These are phyloP conservation scores for Eutrema yunnanense DNA, from an alignment of 345 rosid genomes.

Conservation along the genomic window DNA sequence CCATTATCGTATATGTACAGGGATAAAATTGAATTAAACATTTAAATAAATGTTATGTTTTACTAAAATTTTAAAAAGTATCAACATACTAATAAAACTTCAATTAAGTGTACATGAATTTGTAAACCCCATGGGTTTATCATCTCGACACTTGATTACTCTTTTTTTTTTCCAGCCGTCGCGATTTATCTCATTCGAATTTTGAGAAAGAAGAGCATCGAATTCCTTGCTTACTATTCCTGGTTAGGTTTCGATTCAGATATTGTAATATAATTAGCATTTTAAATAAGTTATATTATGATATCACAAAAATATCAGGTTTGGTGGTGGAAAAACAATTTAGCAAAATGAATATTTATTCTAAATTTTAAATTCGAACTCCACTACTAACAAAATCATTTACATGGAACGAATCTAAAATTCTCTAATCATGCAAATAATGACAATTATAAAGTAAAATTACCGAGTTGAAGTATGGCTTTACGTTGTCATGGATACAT, in stretches of 20 bases:
- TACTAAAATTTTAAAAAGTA: too few relatives aligned
- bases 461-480: not conserved
- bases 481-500: not conserved
- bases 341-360: not conserved
- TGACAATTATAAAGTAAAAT: not conserved
- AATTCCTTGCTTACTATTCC: slow-evolving; percentile 4
- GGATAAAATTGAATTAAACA: too few relatives aligned
- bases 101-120: too few relatives aligned
- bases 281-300: not conserved
- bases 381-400: not conserved
- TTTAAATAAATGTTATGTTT: too few relatives aligned
- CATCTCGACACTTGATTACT: not conserved
- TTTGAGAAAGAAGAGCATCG: slow-evolving; percentile 6
- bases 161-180: not conserved
- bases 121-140: not conserved
- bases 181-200: slow-evolving; percentile 5
- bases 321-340: not conserved
- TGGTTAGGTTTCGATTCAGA: not conserved
- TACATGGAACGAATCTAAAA: too few relatives aligned
- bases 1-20: too few relatives aligned
- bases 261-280: not conserved
- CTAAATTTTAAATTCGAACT: not conserved
- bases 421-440: not conserved
- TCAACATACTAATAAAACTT: too few relatives aligned
- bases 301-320: not conserved